phyloP scores from a whole-genome alignment of 2,329 filamentous ascomycete genomes.

The Claviceps fusiformis region DNA sequence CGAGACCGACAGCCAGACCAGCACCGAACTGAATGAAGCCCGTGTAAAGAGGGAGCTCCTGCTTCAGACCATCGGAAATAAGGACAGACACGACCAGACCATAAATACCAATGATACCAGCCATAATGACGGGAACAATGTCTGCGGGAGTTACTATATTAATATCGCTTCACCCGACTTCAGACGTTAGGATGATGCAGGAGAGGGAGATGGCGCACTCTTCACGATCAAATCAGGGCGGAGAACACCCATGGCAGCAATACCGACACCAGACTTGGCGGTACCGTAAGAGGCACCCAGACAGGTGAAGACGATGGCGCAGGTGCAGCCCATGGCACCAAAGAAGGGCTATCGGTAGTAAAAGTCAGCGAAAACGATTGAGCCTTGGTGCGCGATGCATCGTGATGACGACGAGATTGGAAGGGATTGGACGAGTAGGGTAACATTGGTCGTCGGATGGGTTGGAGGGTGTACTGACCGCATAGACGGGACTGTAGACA shows the following conservation, averaged over 20 bases:
- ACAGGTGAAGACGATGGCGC: constrained; percentile 94
- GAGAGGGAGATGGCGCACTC: constrained; percentile 50
- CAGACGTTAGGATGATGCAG: neutral
- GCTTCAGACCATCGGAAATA: constrained; percentile 66
- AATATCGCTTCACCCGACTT: constrained; percentile 7
- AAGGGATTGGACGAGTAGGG: constrained; percentile 8
- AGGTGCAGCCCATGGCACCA: constrained; percentile 92
- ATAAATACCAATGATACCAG: constrained; percentile 99
- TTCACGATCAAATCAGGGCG: constrained; percentile 97
- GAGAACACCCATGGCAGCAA: constrained; percentile 95
- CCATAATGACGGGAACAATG: constrained; percentile 99
- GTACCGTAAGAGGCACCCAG: constrained; percentile 96
- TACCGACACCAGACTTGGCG: constrained; percentile 97
- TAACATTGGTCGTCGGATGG: constrained; percentile 18
- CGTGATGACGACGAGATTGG: constrained; percentile 8
- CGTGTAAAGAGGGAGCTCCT: constrained; percentile 62
- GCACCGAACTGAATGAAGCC: constrained; percentile 79
- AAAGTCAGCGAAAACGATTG: constrained; percentile 18
- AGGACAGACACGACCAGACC: constrained; percentile 78
- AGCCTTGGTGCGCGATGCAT: constrained; percentile 9
- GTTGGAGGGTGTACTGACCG: constrained; percentile 57
- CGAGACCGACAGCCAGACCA: constrained; percentile 67
- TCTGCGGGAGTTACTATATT: constrained; percentile 37
- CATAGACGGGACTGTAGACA: constrained; percentile 75
- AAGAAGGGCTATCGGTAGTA: constrained; percentile 59